A percentile compares a stretch with the other conserved stretches of the same genome.
These are phyloP conservation scores for Austroboletus olivaceoglutinosus DNA, from an alignment of 1,284 basidiomycete genomes.

Conservation along the genomic window DNA sequence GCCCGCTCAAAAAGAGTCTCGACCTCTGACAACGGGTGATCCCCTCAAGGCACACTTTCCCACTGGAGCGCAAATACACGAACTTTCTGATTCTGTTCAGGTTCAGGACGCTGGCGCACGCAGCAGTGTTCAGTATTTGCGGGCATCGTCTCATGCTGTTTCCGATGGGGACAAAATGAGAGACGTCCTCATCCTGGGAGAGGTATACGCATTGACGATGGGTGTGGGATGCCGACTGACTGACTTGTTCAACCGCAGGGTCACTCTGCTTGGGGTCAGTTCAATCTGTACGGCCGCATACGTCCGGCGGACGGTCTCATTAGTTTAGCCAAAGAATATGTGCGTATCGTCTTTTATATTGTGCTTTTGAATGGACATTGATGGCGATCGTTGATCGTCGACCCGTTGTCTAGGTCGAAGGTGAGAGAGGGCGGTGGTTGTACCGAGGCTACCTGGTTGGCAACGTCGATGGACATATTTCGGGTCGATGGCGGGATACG, in stretches of 20 bases:
- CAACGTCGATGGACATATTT: conserved; percentile 56
- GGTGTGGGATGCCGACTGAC: not conserved
- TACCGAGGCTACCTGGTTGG: conserved; percentile 76
- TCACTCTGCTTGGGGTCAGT: conserved; percentile 80
- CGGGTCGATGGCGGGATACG: conserved; percentile 76
- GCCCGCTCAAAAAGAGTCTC: conserved; percentile 3
- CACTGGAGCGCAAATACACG: conserved; percentile 15
- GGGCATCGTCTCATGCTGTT: conserved; percentile 11
- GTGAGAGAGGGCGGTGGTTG: conserved; percentile 71
- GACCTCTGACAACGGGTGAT: conserved; percentile 25
- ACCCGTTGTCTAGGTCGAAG: conserved; percentile 47
- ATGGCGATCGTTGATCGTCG: not conserved
- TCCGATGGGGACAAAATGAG: conserved; percentile 13
- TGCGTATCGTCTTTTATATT: conserved; percentile 28
- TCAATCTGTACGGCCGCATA: conserved; percentile 65
- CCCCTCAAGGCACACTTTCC: conserved; percentile 38
- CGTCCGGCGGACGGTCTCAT: conserved; percentile 70
- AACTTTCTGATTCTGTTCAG: conserved; percentile 18
- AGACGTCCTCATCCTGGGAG: conserved; percentile 68
- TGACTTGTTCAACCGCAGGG: conserved; percentile 45
- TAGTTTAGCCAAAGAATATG: conserved; percentile 72
- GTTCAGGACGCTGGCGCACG: conserved; percentile 23
- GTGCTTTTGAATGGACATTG: not conserved
- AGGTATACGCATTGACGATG: conserved; percentile 45
- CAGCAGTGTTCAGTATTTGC: conserved; percentile 41